Evolutionary conservation across 2,329 filamentous ascomycete species (phyloP).

Genomic region (Amauroascus verrucosus): DNA sequence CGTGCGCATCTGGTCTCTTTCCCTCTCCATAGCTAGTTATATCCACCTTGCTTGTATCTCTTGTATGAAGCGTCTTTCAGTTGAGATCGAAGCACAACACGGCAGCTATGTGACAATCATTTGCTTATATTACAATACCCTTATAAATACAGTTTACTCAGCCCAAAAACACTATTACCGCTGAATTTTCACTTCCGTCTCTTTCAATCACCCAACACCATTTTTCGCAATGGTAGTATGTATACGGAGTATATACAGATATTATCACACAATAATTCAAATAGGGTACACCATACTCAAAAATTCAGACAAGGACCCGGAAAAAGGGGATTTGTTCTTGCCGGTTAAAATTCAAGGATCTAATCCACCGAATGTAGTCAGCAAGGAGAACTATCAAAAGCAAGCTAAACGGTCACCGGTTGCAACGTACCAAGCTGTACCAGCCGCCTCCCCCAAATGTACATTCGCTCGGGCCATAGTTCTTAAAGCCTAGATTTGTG

Average conservation of each 20-base stretch:
- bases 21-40: background rate
- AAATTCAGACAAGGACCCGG: background rate
- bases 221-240: conserved; percentile 1
- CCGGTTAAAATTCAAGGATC: conserved; percentile 14
- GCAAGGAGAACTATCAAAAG: background rate
- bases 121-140: background rate
- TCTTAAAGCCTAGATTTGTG: conserved; percentile 60
- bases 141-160: background rate
- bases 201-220: background rate
- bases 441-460: conserved; percentile 70
- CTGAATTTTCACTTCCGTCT: background rate
- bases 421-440: conserved; percentile 60
- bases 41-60: too few species aligned
- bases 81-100: background rate
- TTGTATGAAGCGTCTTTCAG: too few species aligned
- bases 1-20: background rate
- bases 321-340: background rate
- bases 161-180: background rate
- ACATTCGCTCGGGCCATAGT: conserved; percentile 57
- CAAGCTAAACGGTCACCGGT: background rate
- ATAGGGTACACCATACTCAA: background rate
- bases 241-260: background rate
- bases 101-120: background rate
- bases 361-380: background rate
- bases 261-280: background rate